Percentiles rank a stretch among this genome's conserved stretches.
These are phyloP conservation scores for Neonothopanus nambi DNA, from an alignment of 1,284 basidiomycete species.

Conservation along the genomic window DNA sequence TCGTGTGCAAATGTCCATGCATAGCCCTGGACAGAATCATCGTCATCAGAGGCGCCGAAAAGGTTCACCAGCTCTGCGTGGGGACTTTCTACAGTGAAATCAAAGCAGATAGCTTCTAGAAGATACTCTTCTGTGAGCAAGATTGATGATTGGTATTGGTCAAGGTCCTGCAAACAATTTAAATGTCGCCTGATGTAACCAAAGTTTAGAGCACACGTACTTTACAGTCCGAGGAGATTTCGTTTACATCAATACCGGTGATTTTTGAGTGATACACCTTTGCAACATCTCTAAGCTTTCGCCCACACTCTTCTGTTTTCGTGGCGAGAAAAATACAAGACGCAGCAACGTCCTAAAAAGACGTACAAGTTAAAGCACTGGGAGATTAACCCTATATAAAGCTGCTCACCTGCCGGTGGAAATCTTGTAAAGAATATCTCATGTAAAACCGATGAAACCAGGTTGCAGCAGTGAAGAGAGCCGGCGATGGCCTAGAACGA, in stretches of 20 bases:
- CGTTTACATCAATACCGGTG: constrained; percentile 51
- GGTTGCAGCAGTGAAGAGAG: constrained; percentile 82
- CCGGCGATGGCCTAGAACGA: constrained; percentile 63
- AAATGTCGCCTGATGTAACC: background rate
- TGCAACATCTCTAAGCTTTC: constrained; percentile 85
- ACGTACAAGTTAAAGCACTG: background rate
- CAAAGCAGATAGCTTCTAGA: constrained; percentile 89
- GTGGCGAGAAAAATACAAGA: constrained; percentile 90
- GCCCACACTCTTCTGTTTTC: constrained; percentile 87
- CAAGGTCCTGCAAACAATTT: constrained; percentile 58
- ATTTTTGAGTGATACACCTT: constrained; percentile 76
- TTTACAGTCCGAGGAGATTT: constrained; percentile 61
- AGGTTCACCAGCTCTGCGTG: constrained; percentile 74
- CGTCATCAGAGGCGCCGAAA: constrained; percentile 54
- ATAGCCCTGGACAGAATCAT: constrained; percentile 59
- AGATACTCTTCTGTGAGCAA: constrained; percentile 81
- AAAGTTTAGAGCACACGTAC: constrained; percentile 35
- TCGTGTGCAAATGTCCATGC: constrained; percentile 84
- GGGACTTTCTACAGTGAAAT: constrained; percentile 83
- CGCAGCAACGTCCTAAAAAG: constrained; percentile 77
- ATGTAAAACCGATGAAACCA: constrained; percentile 96
- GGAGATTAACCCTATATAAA: constrained; percentile 9
- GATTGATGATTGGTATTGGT: constrained; percentile 73
- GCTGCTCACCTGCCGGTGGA: constrained; percentile 69
- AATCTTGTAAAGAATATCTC: constrained; percentile 85